Evolutionary conservation across 805 yeast species (phyloP), one percentile per base, ranked within the genome.

Genomic region (Limtongia smithiae): DNA sequence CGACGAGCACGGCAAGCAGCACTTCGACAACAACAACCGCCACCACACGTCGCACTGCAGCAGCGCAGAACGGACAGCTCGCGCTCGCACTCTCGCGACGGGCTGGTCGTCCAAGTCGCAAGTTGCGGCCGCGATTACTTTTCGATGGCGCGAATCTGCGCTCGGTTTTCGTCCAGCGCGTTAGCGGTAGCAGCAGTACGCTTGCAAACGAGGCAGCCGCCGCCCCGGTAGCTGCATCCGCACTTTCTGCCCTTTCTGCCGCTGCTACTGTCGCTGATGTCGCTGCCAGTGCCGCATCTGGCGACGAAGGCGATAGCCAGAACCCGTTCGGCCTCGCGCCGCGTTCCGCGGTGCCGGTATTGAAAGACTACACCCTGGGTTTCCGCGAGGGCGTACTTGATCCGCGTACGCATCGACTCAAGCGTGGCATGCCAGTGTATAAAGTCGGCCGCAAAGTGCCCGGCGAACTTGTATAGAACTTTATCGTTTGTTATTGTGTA

Each of bases 391-490:
- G 57, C 3, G 39, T 27, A 12, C 46, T 50, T 48, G 55, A 51
- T 18, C 46, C 52, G 14, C 41, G 51, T 14, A 37, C 53, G 17
- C 37, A 47, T 12, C 40, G 51, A 17, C 37, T 51, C 21, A 49
- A 51, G 18, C 48, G 54, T 2, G 51, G 54, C 5, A 32, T 42
- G 33, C 48, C 39, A 15, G 53, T 44, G 9, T 48, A 35, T 25
- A 51, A 51, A 36, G 50, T 52, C 12, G 57, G 57, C n/a, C 42
- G 55, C 14, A 52, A 52, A 35, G 41, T 51, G 31, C 48, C 48
- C 3, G 57, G 48, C 2, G 48, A 44, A 18, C 20, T 38, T 12
- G 3, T 44, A 4, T 41, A 31, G 25, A 17, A 32, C 14, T n/a
- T n/a, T n/a, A n/a, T n/a, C n/a, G n/a, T n/a, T n/a, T n/a, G n/a